Base-by-base conservation (phyloP, 768 basidiomycete genomes). In the Nidula microcarpa region DNA sequence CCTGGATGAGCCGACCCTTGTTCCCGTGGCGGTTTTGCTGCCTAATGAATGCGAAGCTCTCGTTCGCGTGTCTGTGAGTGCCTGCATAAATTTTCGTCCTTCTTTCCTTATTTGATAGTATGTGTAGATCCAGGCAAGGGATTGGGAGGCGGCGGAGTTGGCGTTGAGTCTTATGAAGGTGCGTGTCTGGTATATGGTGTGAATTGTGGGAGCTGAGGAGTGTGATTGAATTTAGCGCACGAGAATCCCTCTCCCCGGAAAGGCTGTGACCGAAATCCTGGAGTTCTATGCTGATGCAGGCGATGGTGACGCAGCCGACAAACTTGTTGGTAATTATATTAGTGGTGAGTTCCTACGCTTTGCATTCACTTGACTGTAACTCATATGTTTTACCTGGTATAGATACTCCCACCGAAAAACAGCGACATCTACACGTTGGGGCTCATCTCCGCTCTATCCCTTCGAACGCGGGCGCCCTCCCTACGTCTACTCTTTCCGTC, bases 401-500 rank as follows among this genome's bases (percentile, higher is more conserved):
- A 75, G 72, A 57, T 8, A 50, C 65, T 9, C 83, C 79, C 32
- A 82, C 78, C 0, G 79, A 79, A 36, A 63, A 55, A 14, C 87
- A 89, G 57, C 81, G 84, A 2, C 83, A 92, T 60, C 75, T 91
- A 13, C 86, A 94, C 56, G 69, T 95, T 55, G 85, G 84, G 64
- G 75, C 84, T 0, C 79, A 89, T 61, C 68, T 94, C 34, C 73
- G 72, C 39, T 70, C 81, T 1, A 67, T 76, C 5, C 71, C 83
- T 0, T 56, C 62, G 0, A 71, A 77, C 18, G 68, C 66, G 0
- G 23, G 23, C 23, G 75, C 44, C 23, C 44, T 90, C 37, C 87
- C 89, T 2, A 74, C 76, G 0, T 65, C 76, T 8, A 91, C 93
- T 1, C 76, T 95, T 14, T 63, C 73, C 0, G 68, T 88, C 46